Conservation (phyloP, 1,284 basidiomycete genomes). For the Quambalaria eucalypti region DNA sequence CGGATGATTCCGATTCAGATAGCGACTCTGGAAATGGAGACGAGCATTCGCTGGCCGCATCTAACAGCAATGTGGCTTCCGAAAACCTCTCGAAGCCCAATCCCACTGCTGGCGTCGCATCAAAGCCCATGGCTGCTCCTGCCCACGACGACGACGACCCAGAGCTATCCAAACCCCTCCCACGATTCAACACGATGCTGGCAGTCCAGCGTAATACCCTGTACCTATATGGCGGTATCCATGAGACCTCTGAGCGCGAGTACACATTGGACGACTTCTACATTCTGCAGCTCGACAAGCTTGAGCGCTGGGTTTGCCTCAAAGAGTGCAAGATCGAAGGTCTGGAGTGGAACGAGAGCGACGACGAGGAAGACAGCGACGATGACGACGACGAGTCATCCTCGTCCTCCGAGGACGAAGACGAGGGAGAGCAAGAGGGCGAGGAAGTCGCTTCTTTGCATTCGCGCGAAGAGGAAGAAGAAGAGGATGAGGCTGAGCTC, state of each 20-base stretch:
- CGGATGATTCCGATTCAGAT: background rate
- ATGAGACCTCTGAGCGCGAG: slow-evolving; percentile 39
- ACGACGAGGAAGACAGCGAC: slow-evolving; percentile 19
- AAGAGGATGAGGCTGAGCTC: slow-evolving; percentile 3
- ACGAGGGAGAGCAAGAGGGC: slow-evolving; percentile 30
- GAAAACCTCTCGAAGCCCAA: background rate
- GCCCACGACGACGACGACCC: slow-evolving; percentile 55
- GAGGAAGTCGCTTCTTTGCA: slow-evolving; percentile 12
- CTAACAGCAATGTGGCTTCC: background rate
- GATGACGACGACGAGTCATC: slow-evolving; percentile 16
- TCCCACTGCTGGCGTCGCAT: slow-evolving; percentile 9
- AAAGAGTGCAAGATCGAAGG: slow-evolving; percentile 41
- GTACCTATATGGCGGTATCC: slow-evolving; percentile 44
- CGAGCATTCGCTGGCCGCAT: background rate
- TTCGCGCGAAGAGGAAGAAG: slow-evolving; percentile 11
- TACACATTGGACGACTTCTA: slow-evolving; percentile 46
- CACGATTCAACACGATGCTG: slow-evolving; percentile 86
- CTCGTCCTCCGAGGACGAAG: slow-evolving; percentile 13
- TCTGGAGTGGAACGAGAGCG: slow-evolving; percentile 42
- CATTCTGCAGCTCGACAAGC: slow-evolving; percentile 42
- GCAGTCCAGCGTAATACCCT: slow-evolving; percentile 70
- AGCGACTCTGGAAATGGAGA: background rate
- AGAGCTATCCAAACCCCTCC: slow-evolving; percentile 59
- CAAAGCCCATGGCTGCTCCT: background rate
- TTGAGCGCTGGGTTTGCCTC: slow-evolving; percentile 40